Evolutionary conservation across 192 early-diverging fungal genomes (phyloP).

Genomic region (Rhizophagus clarus): DNA sequence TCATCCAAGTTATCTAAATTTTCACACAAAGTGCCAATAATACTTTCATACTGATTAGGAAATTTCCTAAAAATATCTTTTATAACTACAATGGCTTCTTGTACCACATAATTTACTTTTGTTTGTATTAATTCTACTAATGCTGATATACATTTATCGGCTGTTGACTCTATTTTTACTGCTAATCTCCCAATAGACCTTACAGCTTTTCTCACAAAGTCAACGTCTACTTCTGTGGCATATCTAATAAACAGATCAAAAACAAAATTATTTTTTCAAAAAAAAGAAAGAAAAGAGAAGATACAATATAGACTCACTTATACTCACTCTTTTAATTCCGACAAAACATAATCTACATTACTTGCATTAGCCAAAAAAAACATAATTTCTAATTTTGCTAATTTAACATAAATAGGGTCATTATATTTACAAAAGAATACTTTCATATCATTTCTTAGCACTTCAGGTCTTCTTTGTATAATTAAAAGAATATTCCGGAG

Average conservation of each 20-base stretch:
- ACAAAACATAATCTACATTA: constrained; percentile 88
- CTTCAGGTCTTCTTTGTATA: constrained; percentile 86
- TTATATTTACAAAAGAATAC: constrained; percentile 99
- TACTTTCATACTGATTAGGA: constrained; percentile 94
- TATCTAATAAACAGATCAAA: constrained; percentile 53
- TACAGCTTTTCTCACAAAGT: constrained; percentile 97
- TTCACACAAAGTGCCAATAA: constrained; percentile 91
- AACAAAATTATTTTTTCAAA: neutral
- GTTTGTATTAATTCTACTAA: constrained; percentile 91
- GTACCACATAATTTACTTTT: constrained; percentile 98
- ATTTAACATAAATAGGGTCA: constrained; percentile 98
- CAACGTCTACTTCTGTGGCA: constrained; percentile 94
- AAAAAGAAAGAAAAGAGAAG: neutral
- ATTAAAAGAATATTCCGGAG: constrained; percentile 95
- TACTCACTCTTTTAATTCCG: constrained; percentile 84
- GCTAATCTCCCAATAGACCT: constrained; percentile 96
- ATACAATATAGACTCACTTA: neutral
- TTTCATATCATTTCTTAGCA: constrained; percentile 91
- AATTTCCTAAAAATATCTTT: constrained; percentile 99
- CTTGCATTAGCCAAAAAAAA: constrained; percentile 77
- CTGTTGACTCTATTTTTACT: constrained; percentile 88
- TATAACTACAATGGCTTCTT: constrained; percentile 97
- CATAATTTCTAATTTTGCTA: constrained; percentile 96
- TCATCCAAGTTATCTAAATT: constrained; percentile 96
- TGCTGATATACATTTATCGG: constrained; percentile 85